Percentiles rank a stretch among this genome's conserved stretches.
phyloP scores from a whole-genome alignment of 352 stramenopile genomes.

The Globisporangium emineosum region DNA sequence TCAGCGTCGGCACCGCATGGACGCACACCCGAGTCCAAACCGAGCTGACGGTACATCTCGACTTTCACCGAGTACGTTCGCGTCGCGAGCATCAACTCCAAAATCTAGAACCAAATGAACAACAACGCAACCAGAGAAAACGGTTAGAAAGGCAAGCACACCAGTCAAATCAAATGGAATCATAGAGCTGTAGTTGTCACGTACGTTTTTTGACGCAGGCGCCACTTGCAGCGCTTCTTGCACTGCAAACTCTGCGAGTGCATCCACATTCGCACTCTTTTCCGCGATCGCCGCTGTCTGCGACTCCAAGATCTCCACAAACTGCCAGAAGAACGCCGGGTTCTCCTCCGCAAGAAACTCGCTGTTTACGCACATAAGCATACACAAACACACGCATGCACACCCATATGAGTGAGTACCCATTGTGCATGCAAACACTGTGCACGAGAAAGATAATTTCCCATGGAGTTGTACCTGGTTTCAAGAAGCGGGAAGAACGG shows the following conservation, averaged over 20 bases:
- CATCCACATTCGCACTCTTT: conserved; percentile 44
- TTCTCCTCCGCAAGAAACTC: conserved; percentile 83
- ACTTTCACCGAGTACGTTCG: conserved; percentile 79
- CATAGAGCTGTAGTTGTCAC: conserved; percentile 8
- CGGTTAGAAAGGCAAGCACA: neutral
- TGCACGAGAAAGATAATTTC: neutral
- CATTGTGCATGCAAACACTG: neutral
- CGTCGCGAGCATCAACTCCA: conserved; percentile 75
- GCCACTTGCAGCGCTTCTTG: conserved; percentile 51
- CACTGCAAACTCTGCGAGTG: conserved; percentile 45
- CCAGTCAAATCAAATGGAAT: neutral
- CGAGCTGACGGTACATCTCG: conserved; percentile 83
- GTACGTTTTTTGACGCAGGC: conserved; percentile 60
- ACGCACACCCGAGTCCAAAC: conserved; percentile 63
- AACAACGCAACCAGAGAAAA: conserved; percentile 11
- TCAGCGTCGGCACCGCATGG: conserved; percentile 46
- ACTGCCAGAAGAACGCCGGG: conserved; percentile 75
- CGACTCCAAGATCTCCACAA: conserved; percentile 43
- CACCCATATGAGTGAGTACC: neutral
- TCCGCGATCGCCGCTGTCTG: conserved; percentile 31
- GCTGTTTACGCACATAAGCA: conserved; percentile 19
- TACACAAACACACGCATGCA: neutral
- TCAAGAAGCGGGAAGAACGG: conserved; percentile 53
- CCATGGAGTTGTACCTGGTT: conserved; percentile 32
- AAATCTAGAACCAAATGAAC: conserved; percentile 36